These are phyloP conservation scores for Coniochaeta ligniaria DNA, from an alignment of 2,329 filamentous ascomycete species.

Conservation along the genomic window DNA sequence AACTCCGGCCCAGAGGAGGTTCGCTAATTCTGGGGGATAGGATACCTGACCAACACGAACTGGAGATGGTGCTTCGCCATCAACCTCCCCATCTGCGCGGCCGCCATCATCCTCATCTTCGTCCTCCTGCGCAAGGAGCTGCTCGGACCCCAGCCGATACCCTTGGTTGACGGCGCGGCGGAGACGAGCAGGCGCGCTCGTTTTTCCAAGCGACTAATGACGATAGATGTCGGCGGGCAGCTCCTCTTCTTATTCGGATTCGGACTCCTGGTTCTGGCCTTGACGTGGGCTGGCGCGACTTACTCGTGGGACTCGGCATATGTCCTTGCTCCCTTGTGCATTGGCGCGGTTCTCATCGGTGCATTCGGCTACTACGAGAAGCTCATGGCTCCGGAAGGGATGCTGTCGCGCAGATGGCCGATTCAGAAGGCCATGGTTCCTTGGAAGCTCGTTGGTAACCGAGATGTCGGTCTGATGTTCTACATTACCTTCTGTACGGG, in stretches of 20 bases:
- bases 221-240: constrained; percentile 49
- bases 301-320: constrained; percentile 43
- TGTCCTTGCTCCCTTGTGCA: constrained; percentile 40
- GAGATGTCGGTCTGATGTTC: constrained; percentile 55
- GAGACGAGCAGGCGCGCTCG: constrained; percentile 9
- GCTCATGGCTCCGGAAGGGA: constrained; percentile 38
- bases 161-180: constrained; percentile 25
- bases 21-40: not conserved
- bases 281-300: constrained; percentile 48
- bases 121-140: constrained; percentile 52
- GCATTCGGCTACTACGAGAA: constrained; percentile 45
- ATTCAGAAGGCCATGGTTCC: constrained; percentile 57
- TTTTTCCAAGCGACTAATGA: constrained; percentile 40
- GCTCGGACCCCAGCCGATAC: constrained; percentile 41
- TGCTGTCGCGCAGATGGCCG: constrained; percentile 39
- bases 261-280: constrained; percentile 44
- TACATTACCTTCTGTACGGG: constrained; percentile 55
- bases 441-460: constrained; percentile 46
- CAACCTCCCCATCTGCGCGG: constrained; percentile 47
- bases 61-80: constrained; percentile 65
- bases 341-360: constrained; percentile 32
- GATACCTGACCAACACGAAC: constrained; percentile 41
- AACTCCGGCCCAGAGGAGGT: not conserved
- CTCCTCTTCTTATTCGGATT: constrained; percentile 48
- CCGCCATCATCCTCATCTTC: constrained; percentile 46